phyloP scores from a whole-genome alignment of 129 eudicot genomes.

The Flaveria brownii region DNA sequence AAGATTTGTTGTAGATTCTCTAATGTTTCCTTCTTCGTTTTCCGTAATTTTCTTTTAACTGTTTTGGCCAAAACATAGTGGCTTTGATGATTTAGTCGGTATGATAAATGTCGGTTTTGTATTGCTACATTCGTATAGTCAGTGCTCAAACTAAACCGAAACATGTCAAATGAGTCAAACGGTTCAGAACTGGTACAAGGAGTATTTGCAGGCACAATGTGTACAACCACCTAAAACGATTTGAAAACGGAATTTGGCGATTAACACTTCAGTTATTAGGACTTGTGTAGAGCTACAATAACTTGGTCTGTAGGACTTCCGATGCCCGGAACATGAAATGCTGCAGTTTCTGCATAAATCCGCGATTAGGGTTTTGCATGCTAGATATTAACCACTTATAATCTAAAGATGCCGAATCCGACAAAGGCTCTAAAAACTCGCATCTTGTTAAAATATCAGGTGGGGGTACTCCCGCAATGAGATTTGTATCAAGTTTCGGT shows the following conservation, averaged over 20 bases:
- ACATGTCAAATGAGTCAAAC: not conserved
- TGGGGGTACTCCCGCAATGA: slow-evolving; percentile 72
- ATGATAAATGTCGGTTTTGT: not conserved
- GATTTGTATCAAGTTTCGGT: slow-evolving; percentile 80
- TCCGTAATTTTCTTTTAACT: not conserved
- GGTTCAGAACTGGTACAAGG: not conserved
- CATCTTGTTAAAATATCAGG: slow-evolving; percentile 64
- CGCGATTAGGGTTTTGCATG: slow-evolving; percentile 40
- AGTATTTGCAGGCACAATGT: not conserved
- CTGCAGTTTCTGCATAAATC: slow-evolving; percentile 30
- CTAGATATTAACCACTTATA: slow-evolving; percentile 59
- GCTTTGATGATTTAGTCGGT: not conserved
- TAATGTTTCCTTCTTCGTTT: not conserved
- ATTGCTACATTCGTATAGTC: not conserved
- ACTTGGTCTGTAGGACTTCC: slow-evolving; percentile 22
- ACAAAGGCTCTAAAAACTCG: slow-evolving; percentile 83
- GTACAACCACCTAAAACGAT: slow-evolving; percentile 9
- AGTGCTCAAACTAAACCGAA: not conserved
- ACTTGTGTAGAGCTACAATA: not conserved
- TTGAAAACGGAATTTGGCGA: not conserved
- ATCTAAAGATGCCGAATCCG: slow-evolving; percentile 67
- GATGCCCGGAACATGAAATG: slow-evolving; percentile 24
- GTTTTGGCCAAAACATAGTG: not conserved
- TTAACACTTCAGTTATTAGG: not conserved
- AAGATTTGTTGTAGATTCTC: slow-evolving; percentile 5